phyloP scores from a whole-genome alignment of 2,329 filamentous ascomycete species.

The Fusarium drepaniforme region DNA sequence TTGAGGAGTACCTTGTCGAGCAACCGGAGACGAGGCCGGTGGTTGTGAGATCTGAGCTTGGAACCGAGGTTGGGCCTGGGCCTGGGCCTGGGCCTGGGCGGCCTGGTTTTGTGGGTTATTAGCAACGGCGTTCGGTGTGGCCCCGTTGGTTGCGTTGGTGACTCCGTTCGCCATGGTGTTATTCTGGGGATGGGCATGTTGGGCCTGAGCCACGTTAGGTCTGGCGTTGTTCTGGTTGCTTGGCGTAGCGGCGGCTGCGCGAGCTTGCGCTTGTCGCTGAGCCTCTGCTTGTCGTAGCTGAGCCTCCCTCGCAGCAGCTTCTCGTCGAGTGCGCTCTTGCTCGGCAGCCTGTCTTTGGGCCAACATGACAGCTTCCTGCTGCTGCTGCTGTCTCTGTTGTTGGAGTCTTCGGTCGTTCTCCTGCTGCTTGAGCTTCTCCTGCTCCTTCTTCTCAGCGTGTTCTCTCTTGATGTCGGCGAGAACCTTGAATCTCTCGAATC shows the following conservation, averaged over 20 bases:
- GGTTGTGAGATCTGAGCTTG: constrained; percentile 70
- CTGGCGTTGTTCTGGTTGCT: constrained; percentile 45
- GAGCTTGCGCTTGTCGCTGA: constrained; percentile 50
- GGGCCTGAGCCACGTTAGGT: constrained; percentile 44
- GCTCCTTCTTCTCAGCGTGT: constrained; percentile 81
- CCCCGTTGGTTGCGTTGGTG: constrained; percentile 54
- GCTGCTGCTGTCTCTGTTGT: constrained; percentile 57
- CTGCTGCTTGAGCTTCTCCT: constrained; percentile 77
- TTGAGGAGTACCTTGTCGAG: constrained; percentile 73
- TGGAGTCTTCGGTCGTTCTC: constrained; percentile 69
- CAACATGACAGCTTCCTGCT: constrained; percentile 58
- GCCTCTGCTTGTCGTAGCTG: constrained; percentile 52
- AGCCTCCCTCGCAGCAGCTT: constrained; percentile 51
- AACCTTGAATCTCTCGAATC: constrained; percentile 92
- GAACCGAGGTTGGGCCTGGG: constrained; percentile 60
- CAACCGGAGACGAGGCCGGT: constrained; percentile 75
- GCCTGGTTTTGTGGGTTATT: constrained; percentile 53
- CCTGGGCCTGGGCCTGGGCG: background rate
- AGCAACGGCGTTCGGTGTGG: constrained; percentile 52
- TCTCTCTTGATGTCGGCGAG: constrained; percentile 86
- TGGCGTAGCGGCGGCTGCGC: constrained; percentile 45
- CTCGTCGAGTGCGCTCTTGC: constrained; percentile 56
- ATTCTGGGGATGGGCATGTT: constrained; percentile 53
- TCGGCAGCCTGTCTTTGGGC: constrained; percentile 58
- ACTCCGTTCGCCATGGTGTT: constrained; percentile 53